phyloP scores from a whole-genome alignment of 2,329 filamentous ascomycete genomes.

The Didymella keratinophila region DNA sequence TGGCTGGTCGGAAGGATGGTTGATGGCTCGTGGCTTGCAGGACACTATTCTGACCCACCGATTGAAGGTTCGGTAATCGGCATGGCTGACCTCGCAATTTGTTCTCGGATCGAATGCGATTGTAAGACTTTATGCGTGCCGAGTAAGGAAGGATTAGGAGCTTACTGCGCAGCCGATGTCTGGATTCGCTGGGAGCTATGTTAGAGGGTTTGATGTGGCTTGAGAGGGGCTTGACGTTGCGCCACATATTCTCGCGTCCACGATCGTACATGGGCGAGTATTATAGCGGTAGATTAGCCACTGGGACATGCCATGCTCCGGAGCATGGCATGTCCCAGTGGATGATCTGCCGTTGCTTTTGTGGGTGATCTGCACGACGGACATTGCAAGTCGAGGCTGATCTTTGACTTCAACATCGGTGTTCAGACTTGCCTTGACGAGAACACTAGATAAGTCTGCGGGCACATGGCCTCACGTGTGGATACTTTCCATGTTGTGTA shows the following conservation, averaged over 20 bases:
- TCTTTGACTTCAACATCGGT: background rate
- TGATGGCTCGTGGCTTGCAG: constrained; percentile 2
- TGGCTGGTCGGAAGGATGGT: background rate
- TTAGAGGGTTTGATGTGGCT: background rate
- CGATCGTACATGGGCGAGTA: background rate
- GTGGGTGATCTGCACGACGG: background rate
- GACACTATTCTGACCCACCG: background rate
- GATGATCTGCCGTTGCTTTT: background rate
- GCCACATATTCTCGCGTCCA: background rate
- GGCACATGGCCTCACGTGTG: background rate
- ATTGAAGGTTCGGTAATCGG: background rate
- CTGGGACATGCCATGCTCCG: background rate
- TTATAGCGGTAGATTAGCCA: background rate
- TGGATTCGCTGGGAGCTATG: background rate
- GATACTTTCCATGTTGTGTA: background rate
- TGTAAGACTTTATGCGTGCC: background rate
- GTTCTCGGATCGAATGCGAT: background rate
- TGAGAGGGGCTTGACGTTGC: background rate
- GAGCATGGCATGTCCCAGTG: background rate
- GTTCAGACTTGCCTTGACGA: background rate
- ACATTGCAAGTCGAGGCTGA: background rate
- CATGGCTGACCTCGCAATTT: background rate
- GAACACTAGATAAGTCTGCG: background rate
- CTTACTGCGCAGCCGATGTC: background rate
- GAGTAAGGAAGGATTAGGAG: background rate